Base-by-base conservation (phyloP, 78 protist genomes). In the Carpediemonas membranifera region DNA sequence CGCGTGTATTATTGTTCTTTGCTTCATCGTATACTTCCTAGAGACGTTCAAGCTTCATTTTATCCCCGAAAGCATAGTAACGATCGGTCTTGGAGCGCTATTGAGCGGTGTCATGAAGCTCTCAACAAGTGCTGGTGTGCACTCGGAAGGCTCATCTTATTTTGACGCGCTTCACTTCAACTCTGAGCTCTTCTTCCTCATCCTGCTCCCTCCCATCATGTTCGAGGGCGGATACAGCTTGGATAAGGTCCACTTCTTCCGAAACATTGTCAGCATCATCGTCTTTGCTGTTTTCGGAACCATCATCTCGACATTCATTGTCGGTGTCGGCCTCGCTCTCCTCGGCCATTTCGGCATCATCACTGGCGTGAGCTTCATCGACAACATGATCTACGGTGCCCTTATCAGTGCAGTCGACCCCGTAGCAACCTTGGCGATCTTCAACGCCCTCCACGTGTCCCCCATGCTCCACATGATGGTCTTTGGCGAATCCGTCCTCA, bases 321-420 rank as follows among this genome's bases (percentile, higher is more conserved):
- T 79, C 30, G 82, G 74, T 2, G 9, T 37, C 11, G 59, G 60
- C 24, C 39, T 81, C 33, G 73, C 7, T 18, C 54, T 37, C 27
- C 66, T 73, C n/a, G n/a, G n/a, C n/a, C n/a, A n/a, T n/a, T n/a
- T 30, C 34, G 7, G 25, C 31, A 0, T 24, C 28, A 15, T 3
- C 27, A 24, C 18, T 2, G 0, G 2, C 35, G 0, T 65, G 19
- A 1, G 53, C 13, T 30, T 55, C 33, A 13, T 7, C 0, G 77
- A 76, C 21, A 15, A 65, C 25, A 27, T 78, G 31, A 63, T 76
- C 41, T 88, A 85, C 56, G 96, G 90, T 3, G 73, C 94, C 1
- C 79, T 91, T 21, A 80, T 89, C 24, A 43, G 73, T 0, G 87
- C 92, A 3, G 88, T 87, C 14, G 96, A 92, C 67, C 94, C 96